Percentiles rank a stretch among this genome's conserved stretches.
Evolutionary conservation across 2,329 filamentous ascomycete species (phyloP).

Genomic region (Venturia asperata): DNA sequence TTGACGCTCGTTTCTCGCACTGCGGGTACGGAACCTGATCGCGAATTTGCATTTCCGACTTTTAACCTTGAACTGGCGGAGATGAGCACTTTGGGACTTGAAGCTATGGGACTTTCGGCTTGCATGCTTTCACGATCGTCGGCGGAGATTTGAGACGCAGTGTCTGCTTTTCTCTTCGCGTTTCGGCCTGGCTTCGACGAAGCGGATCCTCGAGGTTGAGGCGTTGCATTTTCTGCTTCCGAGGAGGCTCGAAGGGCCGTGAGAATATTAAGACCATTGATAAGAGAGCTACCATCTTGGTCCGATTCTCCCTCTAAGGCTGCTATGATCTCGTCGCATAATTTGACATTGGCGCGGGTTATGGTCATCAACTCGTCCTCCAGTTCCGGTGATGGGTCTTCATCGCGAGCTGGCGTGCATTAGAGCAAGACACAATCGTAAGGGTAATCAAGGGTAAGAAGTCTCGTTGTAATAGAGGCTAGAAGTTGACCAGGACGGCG

Average conservation of each 20-base stretch:
- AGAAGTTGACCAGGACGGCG: neutral
- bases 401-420: conserved; percentile 28
- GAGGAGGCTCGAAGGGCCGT: conserved; percentile 41
- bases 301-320: conserved; percentile 38
- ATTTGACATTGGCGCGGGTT: conserved; percentile 43
- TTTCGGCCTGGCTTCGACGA: conserved; percentile 28
- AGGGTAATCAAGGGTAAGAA: too few species aligned
- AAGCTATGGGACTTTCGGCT: conserved; percentile 31
- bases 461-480: neutral
- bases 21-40: conserved; percentile 39
- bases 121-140: conserved; percentile 27
- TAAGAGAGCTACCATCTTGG: conserved; percentile 35
- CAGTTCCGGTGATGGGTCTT: conserved; percentile 33
- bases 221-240: conserved; percentile 32
- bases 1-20: conserved; percentile 46
- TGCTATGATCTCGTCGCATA: conserved; percentile 40
- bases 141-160: conserved; percentile 22
- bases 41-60: conserved; percentile 13
- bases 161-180: conserved; percentile 25
- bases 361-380: conserved; percentile 41
- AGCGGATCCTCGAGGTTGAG: conserved; percentile 32
- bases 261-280: conserved; percentile 40
- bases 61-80: conserved; percentile 20
- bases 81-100: conserved; percentile 18
- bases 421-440: neutral